Base-by-base conservation (phyloP, 2,329 filamentous ascomycete genomes). In the Hypoxylon sp. region DNA sequence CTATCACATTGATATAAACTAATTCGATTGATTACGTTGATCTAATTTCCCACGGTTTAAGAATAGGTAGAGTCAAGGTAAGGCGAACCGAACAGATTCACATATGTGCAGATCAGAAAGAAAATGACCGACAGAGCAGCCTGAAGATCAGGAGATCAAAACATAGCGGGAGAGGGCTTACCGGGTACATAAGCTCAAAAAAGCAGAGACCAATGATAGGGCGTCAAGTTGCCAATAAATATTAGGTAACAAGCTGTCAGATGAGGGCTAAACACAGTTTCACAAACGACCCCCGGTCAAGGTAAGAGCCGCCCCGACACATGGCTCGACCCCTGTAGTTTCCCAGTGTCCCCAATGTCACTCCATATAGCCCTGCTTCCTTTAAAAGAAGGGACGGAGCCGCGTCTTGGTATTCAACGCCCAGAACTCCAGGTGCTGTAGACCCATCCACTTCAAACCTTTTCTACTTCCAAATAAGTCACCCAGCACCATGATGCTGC, bases 231-330 rank as follows among this genome's bases (percentile, higher is more conserved):
- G 45, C 59, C 41, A 61, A 50, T 63, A 60, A 57, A 34, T 34
- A 58, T 69, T 67, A 67, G 59, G 67, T 69, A 69, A 69, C 55
- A 52, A 38, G 34, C 21, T 63, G 55, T 69, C 41, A 53, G 57
- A 66, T 56, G 67, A 66, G 46, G 62, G 25, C 58, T 62, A 59
- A 59, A 25, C 57, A 45, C 58, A 41, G 67, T 69, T 67, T 69
- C 63, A 69, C 51, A 38, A 63, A 19, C 58, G 30, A 36, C 36
- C 52, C 51, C 36, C 30, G 10, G 48, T 17, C 32, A 21, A 43
- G 25, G 43, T 38, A 51, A 25, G 57, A 61, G 52, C 52, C 49
- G 53, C 53, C 23, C 23, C 55, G 60, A 56, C 65, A 60, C 60
- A 62, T 68, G 61, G 36, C 25, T 23, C 3, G 1, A 45, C 23